Evolutionary conservation across 257 asterid species (phyloP).

Genomic region (Przewalskia tangutica): DNA sequence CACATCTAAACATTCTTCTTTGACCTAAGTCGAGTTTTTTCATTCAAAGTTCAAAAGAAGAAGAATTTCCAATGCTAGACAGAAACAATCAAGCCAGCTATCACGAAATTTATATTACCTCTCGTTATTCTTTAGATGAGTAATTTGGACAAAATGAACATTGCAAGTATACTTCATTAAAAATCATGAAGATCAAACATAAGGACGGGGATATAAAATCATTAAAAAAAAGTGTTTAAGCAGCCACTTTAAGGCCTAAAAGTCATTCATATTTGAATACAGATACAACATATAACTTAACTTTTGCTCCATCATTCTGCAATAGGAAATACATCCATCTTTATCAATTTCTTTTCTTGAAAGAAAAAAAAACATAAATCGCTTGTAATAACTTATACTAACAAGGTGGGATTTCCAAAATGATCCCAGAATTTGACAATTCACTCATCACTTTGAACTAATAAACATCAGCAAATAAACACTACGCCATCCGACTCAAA

Average conservation of each 20-base stretch:
- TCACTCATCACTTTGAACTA: neutral
- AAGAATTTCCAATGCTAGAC: neutral
- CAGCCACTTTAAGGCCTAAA: neutral
- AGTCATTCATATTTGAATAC: neutral
- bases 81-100: neutral
- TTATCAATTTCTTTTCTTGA: neutral
- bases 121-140: neutral
- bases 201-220: neutral
- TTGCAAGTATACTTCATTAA: neutral
- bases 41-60: neutral
- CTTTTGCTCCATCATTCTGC: neutral
- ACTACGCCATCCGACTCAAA: too few species aligned
- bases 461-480: neutral
- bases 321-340: neutral
- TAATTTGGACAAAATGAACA: neutral
- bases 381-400: neutral
- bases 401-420: neutral
- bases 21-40: neutral
- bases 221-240: neutral
- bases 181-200: neutral
- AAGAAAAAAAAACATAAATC: neutral
- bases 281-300: neutral
- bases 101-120: neutral
- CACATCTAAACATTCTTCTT: neutral
- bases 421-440: neutral